Evolutionary conservation across 1,284 basidiomycete genomes (phyloP), one percentile per base, ranked within the genome.

Genomic region (Ceratobasidium sp.): DNA sequence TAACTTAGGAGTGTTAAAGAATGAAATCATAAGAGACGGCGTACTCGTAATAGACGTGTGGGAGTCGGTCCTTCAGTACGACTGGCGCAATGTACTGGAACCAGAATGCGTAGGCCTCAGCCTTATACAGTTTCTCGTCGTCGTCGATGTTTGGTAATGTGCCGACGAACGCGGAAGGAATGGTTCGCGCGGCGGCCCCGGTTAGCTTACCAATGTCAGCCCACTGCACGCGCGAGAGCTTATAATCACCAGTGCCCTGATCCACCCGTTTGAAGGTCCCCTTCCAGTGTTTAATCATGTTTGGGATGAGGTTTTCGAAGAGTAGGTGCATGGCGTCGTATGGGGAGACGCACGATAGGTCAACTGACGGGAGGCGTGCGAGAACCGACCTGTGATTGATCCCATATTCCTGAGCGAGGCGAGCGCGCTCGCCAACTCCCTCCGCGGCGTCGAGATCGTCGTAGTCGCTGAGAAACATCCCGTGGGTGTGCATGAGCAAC

Each of bases 281-380:
- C 0, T 48, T 27, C 83, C 82, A 84, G 1, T 81, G 76, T 7
- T 77, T 33, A 0, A 73, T 41, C 19, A 75, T 60, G 41, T 73
- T 73, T 17, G 66, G 75, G 1, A 75, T 44, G 1, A 77, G 29
- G 48, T 77, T 77, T 56, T 77, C 71, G 44, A 71, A 75, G 4
- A 77, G 48, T n/a, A 69, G 57, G 54, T 77, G 76, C 76, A 77
- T 77, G 24, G 74, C 54, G 48, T 77, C 76, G 24, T 66, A 75
- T 7, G 76, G 76, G 29, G 66, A 75, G 9, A 56, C 65, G 14
- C 31, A 27, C 2, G 74, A 56, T 19, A 75, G 65, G 22, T 62
- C 24, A 31, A 77, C 50, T 5, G 45, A 54, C n/a, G 33, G 29
- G 22, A 73, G 44, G 1, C 31, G 22, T 4, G 75, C 22, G 22